Evolutionary conservation across 2,329 filamentous ascomycete species (phyloP).

Genomic region (Coniochaeta sp.): DNA sequence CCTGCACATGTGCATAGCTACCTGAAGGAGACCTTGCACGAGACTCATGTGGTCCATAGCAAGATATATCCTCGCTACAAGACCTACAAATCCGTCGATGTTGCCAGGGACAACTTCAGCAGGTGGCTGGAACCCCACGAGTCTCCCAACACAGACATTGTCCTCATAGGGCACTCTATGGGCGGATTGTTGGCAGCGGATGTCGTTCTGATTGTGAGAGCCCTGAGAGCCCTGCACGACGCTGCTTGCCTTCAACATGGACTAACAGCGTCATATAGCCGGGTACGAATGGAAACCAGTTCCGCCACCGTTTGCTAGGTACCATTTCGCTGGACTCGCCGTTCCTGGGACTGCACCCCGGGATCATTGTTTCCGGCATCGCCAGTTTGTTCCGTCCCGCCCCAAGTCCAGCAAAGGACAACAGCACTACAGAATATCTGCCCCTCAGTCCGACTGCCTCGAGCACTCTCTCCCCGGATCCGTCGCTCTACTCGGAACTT

Average conservation of each 20-base stretch:
- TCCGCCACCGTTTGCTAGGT: constrained; percentile 40
- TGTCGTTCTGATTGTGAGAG: constrained; percentile 56
- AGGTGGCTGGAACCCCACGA: constrained; percentile 75
- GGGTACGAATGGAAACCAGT: constrained; percentile 3
- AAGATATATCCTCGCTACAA: constrained; percentile 81
- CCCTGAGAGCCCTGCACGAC: neutral
- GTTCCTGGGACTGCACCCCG: constrained; percentile 81
- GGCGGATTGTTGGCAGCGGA: constrained; percentile 79
- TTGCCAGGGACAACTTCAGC: constrained; percentile 78
- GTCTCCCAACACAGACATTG: constrained; percentile 63
- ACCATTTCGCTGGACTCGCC: constrained; percentile 79
- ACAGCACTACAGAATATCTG: constrained; percentile 9
- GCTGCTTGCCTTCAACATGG: neutral
- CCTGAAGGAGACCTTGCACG: constrained; percentile 56
- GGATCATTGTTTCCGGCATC: constrained; percentile 76
- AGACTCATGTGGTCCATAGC: constrained; percentile 75
- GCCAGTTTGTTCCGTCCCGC: constrained; percentile 63
- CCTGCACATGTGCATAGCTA: constrained; percentile 79
- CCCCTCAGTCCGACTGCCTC: constrained; percentile 10
- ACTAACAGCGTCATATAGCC: neutral
- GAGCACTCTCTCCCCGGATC: constrained; percentile 14
- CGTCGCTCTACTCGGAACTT: constrained; percentile 16
- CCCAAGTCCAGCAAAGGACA: constrained; percentile 19
- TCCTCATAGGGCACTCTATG: constrained; percentile 85
- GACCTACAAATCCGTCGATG: constrained; percentile 62